Evolutionary conservation across 768 basidiomycete genomes (phyloP), one percentile per base, ranked within the genome.

Genomic region (Termitomyces sp.): DNA sequence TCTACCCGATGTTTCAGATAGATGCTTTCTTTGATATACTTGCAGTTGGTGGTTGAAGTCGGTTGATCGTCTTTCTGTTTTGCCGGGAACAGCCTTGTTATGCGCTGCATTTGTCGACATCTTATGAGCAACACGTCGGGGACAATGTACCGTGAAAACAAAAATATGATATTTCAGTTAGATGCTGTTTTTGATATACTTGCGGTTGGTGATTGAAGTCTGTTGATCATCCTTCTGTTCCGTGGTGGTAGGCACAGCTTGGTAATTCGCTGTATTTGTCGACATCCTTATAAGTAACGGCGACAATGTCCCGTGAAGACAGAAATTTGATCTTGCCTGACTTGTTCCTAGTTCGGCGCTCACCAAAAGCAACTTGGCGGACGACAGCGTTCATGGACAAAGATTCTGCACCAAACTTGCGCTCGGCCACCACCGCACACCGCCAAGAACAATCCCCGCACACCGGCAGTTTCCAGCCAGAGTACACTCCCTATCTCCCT

Each of bases 331-430:
- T 53, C 20, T 27, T 39, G 31, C 36, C 37, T 24, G 9, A 27
- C 9, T 37, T 39, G 8, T 53, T 53, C 49, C 33, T n/a, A 50
- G 22, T 13, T 22, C n/a, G 34, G 34, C 22, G 22, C 50, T 50
- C 33, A 50, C 18, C 31, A 50, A 34, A 31, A n/a, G n/a, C n/a
- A 50, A 50, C 7, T 34, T 34, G 22, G 42, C 7, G 20, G 18
- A 33, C 30, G 12, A 15, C 20, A 11, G 7, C 36, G 42, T 20
- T n/a, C n/a, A 73, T 78, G 80, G 72, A 68, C 61, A 68, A 69
- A 37, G 64, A 66, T 46, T 72, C 73, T 60, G 59, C 68, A 51
- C 67, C 69, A 58, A 73, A 67, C 60, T 67, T 65, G 66, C 73
- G 69, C 51, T 69, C 69, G 59, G 60, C 64, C 41, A 60, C 66